phyloP scores from a whole-genome alignment of 495 filamentous ascomycete genomes.

The Lasiosphaeria miniovina region DNA sequence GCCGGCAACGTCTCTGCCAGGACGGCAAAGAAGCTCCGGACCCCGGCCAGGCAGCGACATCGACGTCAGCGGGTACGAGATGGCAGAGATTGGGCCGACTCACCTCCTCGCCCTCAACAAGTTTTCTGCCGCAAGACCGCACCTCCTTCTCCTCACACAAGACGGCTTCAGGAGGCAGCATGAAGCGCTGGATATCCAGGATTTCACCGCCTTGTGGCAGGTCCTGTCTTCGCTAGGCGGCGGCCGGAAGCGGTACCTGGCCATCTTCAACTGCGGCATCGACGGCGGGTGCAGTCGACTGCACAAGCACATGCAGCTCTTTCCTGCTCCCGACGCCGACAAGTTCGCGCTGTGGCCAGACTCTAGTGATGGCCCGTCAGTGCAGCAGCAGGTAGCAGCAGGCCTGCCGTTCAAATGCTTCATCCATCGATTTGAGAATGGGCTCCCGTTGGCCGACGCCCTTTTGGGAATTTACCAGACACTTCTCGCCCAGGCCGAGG shows the following conservation, averaged over 20 bases:
- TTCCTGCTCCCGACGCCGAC: constrained; percentile 23
- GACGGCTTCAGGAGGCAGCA: constrained; percentile 39
- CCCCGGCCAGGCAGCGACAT: constrained; percentile 30
- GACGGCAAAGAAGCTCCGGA: constrained; percentile 4
- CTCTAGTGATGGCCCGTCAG: background rate
- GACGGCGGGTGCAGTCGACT: constrained; percentile 38
- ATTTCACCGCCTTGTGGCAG: constrained; percentile 12
- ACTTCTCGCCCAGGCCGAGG: constrained; percentile 26
- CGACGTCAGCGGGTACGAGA: constrained; percentile 17
- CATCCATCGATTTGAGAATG: constrained; percentile 12
- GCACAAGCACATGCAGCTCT: constrained; percentile 46
- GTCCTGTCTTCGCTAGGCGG: constrained; percentile 4
- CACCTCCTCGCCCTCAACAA: constrained; percentile 42
- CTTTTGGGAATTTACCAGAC: constrained; percentile 24
- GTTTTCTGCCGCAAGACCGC: constrained; percentile 39
- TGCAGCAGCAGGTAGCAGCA: background rate
- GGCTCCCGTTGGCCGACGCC: constrained; percentile 9
- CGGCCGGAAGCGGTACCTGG: constrained; percentile 13
- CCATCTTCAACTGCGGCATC: constrained; percentile 40
- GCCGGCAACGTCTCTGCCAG: background rate
- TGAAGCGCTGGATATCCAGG: constrained; percentile 16
- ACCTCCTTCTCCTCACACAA: constrained; percentile 37
- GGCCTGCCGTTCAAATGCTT: constrained; percentile 20
- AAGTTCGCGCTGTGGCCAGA: constrained; percentile 19
- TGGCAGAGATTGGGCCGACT: constrained; percentile 18